Base-by-base conservation (phyloP, 192 early-diverging fungal genomes). In the Linnemannia zychae region DNA sequence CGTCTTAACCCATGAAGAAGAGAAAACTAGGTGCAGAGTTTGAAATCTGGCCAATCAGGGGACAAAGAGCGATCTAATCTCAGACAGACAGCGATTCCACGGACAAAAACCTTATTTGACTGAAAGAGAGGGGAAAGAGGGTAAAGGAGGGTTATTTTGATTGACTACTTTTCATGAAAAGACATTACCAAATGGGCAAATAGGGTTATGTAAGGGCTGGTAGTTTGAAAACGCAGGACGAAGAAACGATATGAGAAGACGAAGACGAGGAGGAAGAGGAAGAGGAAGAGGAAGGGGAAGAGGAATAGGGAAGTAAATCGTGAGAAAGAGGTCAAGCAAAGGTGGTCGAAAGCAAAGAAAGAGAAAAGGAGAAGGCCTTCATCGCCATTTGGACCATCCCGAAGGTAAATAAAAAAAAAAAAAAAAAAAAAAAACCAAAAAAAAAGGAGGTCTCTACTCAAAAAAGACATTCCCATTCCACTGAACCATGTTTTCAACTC, bases 71-170 rank as follows among this genome's bases (percentile, higher is more conserved):
- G 57, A 63, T 63, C 57, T 63, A 63, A 63, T 63, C 57, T 63
- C 57, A 63, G 57, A n/a, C 7, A 13, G 48, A 2, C 12, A 15
- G 11, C 31, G 57, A 28, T 63, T 63, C 57, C 57, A 24, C 28
- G 57, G 57, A 63, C 57, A 63, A 63, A 63, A 63, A 63, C 57
- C 28, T 33, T 63, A 63, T 31, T 63, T 31, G 22, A n/a, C n/a
- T n/a, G n/a, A n/a, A n/a, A n/a, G n/a, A n/a, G n/a, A 6, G 40
- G 40, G 40, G 40, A 9, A 9, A 44, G 40, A 9, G 40, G 40
- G 40, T 44, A 44, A n/a, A n/a, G n/a, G n/a, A n/a, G n/a, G n/a
- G n/a, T n/a, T 44, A 6, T 44, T 44, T 44, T 44, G 40, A 9
- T n/a, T n/a, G n/a, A n/a, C n/a, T n/a, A n/a, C n/a, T n/a, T n/a